Evolutionary conservation across 108 stramenopile species (phyloP).

Genomic region (Skeletonema marinoi): DNA sequence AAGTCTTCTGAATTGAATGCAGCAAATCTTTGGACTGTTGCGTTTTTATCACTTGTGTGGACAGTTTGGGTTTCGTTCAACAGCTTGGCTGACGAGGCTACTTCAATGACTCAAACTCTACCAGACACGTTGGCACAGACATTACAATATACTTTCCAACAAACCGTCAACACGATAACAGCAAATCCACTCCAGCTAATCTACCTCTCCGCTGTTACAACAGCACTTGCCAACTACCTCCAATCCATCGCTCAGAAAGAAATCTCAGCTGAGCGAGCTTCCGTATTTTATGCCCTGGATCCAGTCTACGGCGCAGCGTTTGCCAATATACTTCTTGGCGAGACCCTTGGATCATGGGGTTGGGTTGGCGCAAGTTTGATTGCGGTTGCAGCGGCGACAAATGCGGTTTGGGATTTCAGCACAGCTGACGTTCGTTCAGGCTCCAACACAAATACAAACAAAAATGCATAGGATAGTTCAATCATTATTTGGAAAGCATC

Average conservation of each 20-base stretch:
- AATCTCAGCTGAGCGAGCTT: constrained; percentile 78
- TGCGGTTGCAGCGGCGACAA: constrained; percentile 77
- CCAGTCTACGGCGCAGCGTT: constrained; percentile 90
- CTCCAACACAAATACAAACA: too few species aligned
- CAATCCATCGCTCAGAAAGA: constrained; percentile 80
- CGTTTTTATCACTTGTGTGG: constrained; percentile 59
- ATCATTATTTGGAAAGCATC: too few species aligned
- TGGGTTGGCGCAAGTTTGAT: constrained; percentile 76
- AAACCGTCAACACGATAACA: constrained; percentile 25
- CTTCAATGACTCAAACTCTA: neutral
- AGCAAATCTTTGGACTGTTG: constrained; percentile 68
- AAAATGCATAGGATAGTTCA: too few species aligned
- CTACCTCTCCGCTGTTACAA: constrained; percentile 76
- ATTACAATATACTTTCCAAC: constrained; percentile 8
- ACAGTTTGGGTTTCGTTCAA: constrained; percentile 20
- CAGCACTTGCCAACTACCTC: constrained; percentile 75
- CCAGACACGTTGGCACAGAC: neutral
- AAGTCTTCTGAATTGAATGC: constrained; percentile 73
- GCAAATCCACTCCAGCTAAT: constrained; percentile 62
- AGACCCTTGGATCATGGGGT: constrained; percentile 55
- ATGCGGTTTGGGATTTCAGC: constrained; percentile 70
- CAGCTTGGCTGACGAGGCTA: neutral
- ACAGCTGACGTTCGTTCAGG: too few species aligned
- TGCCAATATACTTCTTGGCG: constrained; percentile 72
- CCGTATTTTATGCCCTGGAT: constrained; percentile 89